A percentile compares a stretch with the other conserved stretches of the same genome.
Conservation (phyloP, 176 grass and related monocot species). For the Oryza glumipatula region DNA sequence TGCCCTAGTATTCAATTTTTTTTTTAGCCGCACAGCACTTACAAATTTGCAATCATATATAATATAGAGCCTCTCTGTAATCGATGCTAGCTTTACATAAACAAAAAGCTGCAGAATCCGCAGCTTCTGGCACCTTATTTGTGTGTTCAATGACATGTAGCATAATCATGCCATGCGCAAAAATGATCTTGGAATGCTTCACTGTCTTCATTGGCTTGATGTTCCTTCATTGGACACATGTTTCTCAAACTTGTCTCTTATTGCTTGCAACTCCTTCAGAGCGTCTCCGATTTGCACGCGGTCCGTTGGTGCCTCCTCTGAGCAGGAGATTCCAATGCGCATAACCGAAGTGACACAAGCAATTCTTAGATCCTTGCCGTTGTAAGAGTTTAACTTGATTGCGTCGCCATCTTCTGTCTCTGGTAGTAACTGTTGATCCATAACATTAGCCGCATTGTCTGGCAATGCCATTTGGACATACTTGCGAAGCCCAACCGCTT, state of each 20-base stretch:
- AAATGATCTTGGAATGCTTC: not conserved
- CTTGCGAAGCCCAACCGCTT: conserved; percentile 18
- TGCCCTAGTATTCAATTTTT: too few species aligned
- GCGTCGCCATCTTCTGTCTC: not conserved
- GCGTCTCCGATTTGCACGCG: conserved; percentile 16
- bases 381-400: not conserved
- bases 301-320: not conserved
- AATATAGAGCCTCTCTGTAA: too few species aligned
- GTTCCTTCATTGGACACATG: not conserved
- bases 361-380: not conserved
- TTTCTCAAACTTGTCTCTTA: conserved; percentile 33
- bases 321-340: conserved; percentile 19
- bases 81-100: too few species aligned
- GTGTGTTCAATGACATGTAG: too few species aligned
- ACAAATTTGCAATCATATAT: too few species aligned
- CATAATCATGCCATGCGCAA: too few species aligned
- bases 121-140: too few species aligned
- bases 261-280: conserved; percentile 23
- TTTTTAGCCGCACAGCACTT: too few species aligned
- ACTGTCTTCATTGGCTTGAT: not conserved
- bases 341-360: not conserved
- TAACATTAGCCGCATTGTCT: not conserved
- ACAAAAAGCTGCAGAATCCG: too few species aligned
- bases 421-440: not conserved
- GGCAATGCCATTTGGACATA: conserved; percentile 34